A percentile compares a stretch with the other conserved stretches of the same genome.
Evolutionary conservation across 768 basidiomycete species (phyloP).

Genomic region (Mycena rebaudengoi): DNA sequence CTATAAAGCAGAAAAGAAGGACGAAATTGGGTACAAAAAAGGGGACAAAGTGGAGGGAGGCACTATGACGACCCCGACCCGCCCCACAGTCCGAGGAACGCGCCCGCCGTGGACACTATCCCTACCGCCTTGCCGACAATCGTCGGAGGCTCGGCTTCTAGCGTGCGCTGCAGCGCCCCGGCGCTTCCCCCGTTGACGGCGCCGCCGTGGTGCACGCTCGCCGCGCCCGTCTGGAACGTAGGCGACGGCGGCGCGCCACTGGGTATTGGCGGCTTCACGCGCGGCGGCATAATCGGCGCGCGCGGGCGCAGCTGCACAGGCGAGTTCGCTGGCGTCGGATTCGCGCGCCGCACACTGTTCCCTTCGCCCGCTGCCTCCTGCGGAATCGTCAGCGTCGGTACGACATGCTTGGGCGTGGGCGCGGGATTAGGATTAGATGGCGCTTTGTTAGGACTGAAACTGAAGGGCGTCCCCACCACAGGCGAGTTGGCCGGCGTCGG

Average conservation of each 20-base stretch:
- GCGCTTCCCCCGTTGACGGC: neutral
- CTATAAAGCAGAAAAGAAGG: too few species aligned
- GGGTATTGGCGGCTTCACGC: constrained; percentile 11
- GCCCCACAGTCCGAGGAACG: constrained; percentile 69
- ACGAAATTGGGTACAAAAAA: too few species aligned
- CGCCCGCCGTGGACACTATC: constrained; percentile 82
- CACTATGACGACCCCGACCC: too few species aligned
- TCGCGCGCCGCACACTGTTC: neutral
- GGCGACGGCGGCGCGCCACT: constrained; percentile 16
- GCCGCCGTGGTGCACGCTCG: neutral
- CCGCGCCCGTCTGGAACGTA: constrained; percentile 20
- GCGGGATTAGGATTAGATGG: constrained; percentile 24
- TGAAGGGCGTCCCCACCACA: constrained; percentile 42
- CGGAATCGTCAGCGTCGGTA: neutral
- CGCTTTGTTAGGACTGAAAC: too few species aligned
- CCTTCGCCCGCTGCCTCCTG: neutral
- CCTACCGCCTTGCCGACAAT: constrained; percentile 70
- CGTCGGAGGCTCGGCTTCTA: constrained; percentile 32
- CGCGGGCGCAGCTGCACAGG: too few species aligned
- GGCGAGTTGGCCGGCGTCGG: constrained; percentile 76
- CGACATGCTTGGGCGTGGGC: constrained; percentile 7
- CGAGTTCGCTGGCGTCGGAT: constrained; percentile 71
- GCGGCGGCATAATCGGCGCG: too few species aligned
- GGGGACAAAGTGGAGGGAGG: too few species aligned
- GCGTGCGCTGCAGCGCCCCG: constrained; percentile 22